Evolutionary conservation across 192 early-diverging fungal species (phyloP), one percentile per base, ranked within the genome.

Genomic region (Backusella macrospora): DNA sequence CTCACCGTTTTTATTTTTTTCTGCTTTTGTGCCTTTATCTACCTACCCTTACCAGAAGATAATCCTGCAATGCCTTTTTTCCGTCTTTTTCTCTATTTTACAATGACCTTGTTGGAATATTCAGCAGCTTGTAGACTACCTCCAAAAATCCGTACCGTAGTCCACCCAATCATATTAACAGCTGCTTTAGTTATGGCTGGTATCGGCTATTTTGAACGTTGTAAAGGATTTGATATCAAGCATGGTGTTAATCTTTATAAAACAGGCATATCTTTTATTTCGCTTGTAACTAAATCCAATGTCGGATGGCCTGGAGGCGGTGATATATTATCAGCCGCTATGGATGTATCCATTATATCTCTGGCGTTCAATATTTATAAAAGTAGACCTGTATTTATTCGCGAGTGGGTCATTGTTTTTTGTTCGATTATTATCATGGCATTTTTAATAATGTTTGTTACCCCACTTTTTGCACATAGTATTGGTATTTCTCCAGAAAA

Each of bases 271-370:
- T 62, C 39, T 1, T 76, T 71, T 69, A 39, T 62, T 21, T 63
- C 72, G 1, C 43, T 73, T 16, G 62, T 73, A 6, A 45, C 43
- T 1, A 68, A 47, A 15, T 16, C 64, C 3, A 29, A 62, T 42
- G 65, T 67, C 5, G 65, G 73, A 8, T 77, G 76, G 76, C 76
- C 76, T 37, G 76, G 76, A 44, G 76, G 70, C 4, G 76, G 70
- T 16, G 70, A 77, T 47, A 72, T 77, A 13, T 55, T 77, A 26
- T 44, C 48, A n/a, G 38, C 70, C 8, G 45, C 65, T 5, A 72
- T 77, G 70, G 70, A 77, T 44, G 76, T 72, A 12, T 29, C 55
- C 10, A 72, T 77, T 23, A 68, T 77, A 0, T 72, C 70, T 7
- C 37, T 77, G 69, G 69, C 70, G 9, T 42, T 72, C 6, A 72